A percentile compares a stretch with the other conserved stretches of the same genome.
These are phyloP conservation scores for Termitomyces sp. DNA, from an alignment of 768 basidiomycete species.

Conservation along the genomic window DNA sequence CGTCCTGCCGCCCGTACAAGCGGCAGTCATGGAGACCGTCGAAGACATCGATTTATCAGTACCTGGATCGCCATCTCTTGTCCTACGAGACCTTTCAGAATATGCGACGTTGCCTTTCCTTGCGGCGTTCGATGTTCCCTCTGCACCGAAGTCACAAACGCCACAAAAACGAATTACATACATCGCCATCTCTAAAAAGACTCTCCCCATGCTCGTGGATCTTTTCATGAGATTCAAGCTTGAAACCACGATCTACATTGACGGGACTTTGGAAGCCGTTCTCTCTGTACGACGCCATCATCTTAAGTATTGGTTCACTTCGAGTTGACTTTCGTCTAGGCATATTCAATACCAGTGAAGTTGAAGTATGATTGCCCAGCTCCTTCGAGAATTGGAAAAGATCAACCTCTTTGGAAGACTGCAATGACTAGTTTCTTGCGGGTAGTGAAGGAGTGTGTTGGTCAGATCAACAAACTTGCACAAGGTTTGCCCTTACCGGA, in stretches of 20 bases:
- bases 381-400: slow-evolving; percentile 84
- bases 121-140: slow-evolving; percentile 63
- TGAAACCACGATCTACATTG: slow-evolving; percentile 58
- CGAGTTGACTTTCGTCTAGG: slow-evolving; percentile 36
- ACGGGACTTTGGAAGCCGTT: slow-evolving; percentile 84
- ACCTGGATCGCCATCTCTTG: slow-evolving; percentile 60
- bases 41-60: slow-evolving; percentile 62
- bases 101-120: slow-evolving; percentile 86
- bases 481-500: slow-evolving; percentile 33
- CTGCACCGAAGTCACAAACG: slow-evolving; percentile 35
- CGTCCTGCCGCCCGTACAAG: slow-evolving; percentile 72
- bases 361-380: slow-evolving; percentile 93
- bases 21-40: slow-evolving; percentile 69
- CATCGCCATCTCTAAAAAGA: slow-evolving; percentile 84
- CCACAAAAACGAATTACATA: slow-evolving; percentile 76
- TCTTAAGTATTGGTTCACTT: not conserved
- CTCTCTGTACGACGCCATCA: slow-evolving; percentile 52
- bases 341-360: slow-evolving; percentile 88
- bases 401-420: slow-evolving; percentile 90
- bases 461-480: slow-evolving; percentile 47
- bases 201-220: slow-evolving; percentile 82
- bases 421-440: slow-evolving; percentile 79
- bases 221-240: slow-evolving; percentile 68
- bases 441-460: slow-evolving; percentile 65
- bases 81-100: slow-evolving; percentile 83